Evolutionary conservation across 108 stramenopile species (phyloP), one percentile per base, ranked within the genome.

Genomic region (Conticribra guillardii): DNA sequence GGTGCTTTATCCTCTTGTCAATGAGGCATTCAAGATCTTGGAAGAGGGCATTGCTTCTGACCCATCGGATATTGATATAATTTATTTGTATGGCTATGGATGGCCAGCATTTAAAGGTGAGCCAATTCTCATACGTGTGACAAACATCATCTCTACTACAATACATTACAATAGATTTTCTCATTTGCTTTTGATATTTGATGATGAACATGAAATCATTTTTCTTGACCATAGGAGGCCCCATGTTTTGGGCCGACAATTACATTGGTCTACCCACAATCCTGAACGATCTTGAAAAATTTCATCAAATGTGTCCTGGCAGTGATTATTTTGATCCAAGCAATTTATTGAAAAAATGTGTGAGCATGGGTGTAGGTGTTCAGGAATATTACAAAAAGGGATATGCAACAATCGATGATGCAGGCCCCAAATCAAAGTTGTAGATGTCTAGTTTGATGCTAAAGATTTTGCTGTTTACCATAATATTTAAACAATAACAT

Each of bases 21-120:
- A 99, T 67, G 97, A 98, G 73, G 98, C 96, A 7, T 99, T 99
- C 77, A 93, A 94, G 67, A 88, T 96, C 48, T 80, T 99, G 53
- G 98, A 98, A 69, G 98, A 98, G 68, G 93, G 92, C 19, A 96
- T 98, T 67, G 95, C 97, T 17, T 66, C 59, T 34, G 76, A 86
- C 49, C 97, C 97, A 0, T 83, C 91, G 30, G 96, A 98, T 62
- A 95, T 99, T 74, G 98, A 99, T 71, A 92, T 98, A 1, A 87
- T 97, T 23, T 97, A 95, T 67, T 69, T 96, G 44, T 90, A 97
- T 79, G 98, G 98, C 26, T 99, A 98, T 73, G 95, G 96, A 19
- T 97, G 90, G 84, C 98, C 98, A 4, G 83, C 82, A 7, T 97
- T 85, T 75, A 71, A 85, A 58, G 98, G 98, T 69, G 34, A 51